Conservation (phyloP, 768 basidiomycete genomes). For the Podaxis sp. region DNA sequence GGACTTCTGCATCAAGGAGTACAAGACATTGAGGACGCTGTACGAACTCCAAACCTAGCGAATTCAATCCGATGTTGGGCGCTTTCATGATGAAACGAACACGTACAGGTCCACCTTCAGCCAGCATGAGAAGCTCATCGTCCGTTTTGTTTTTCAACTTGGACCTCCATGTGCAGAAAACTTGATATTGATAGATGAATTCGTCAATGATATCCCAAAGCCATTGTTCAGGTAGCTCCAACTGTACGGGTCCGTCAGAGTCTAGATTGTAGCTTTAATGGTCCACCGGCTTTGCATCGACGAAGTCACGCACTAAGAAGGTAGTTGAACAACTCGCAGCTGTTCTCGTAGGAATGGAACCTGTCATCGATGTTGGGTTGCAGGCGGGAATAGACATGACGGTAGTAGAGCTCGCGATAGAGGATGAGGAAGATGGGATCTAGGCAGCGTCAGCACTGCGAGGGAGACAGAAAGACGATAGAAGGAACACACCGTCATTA, state of each 20-base stretch:
- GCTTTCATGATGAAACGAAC: conserved; percentile 3
- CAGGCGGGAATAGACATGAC: conserved; percentile 93
- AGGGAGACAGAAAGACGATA: neutral
- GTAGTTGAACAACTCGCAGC: conserved; percentile 97
- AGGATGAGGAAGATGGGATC: conserved; percentile 95
- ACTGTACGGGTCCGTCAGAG: conserved; percentile 89
- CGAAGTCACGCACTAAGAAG: conserved; percentile 67
- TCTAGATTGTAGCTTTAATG: conserved; percentile 38
- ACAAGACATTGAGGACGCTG: conserved; percentile 95
- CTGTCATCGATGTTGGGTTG: conserved; percentile 96
- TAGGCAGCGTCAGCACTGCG: conserved; percentile 20
- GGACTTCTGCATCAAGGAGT: conserved; percentile 97
- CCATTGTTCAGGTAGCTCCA: conserved; percentile 96
- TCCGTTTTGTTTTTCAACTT: conserved; percentile 83
- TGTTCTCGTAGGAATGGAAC: conserved; percentile 97
- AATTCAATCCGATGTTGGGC: neutral
- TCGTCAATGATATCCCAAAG: conserved; percentile 97
- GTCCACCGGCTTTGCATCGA: neutral
- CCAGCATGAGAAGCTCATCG: conserved; percentile 82
- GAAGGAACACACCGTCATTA: conserved; percentile 65
- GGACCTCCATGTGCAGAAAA: conserved; percentile 89
- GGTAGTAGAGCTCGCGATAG: conserved; percentile 93
- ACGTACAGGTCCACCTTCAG: conserved; percentile 64
- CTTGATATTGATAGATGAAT: conserved; percentile 98
- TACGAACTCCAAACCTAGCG: conserved; percentile 93